Evolutionary conservation across 768 basidiomycete species (phyloP).

Genomic region (Russula abietina): DNA sequence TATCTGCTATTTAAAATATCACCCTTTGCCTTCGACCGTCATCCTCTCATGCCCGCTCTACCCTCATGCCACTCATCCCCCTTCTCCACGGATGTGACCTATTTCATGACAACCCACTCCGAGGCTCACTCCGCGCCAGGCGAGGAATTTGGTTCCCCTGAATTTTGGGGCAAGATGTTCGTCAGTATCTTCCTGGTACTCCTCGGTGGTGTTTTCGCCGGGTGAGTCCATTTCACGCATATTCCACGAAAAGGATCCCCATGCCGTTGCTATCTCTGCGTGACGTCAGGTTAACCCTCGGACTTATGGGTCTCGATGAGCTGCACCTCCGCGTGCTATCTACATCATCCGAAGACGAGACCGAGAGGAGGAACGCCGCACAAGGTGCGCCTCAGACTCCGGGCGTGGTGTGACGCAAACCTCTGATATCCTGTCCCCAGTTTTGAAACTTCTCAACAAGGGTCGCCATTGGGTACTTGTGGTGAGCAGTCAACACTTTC

Average conservation of each 20-base stretch:
- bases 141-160: slow-evolving; percentile 44
- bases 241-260: too few species aligned
- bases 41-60: slow-evolving; percentile 8
- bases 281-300: slow-evolving; percentile 72
- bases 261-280: neutral
- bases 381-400: slow-evolving; percentile 44
- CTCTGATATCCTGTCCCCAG: slow-evolving; percentile 27
- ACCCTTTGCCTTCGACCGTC: too few species aligned
- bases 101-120: too few species aligned
- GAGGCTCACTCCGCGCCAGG: too few species aligned
- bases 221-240: slow-evolving; percentile 42
- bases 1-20: neutral
- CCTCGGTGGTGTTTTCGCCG: slow-evolving; percentile 86
- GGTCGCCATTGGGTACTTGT: slow-evolving; percentile 84
- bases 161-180: slow-evolving; percentile 69
- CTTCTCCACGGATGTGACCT: neutral
- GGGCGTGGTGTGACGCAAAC: neutral
- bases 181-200: slow-evolving; percentile 69
- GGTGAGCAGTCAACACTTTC: slow-evolving; percentile 36
- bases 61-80: neutral
- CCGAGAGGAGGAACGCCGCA: slow-evolving; percentile 62
- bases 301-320: slow-evolving; percentile 90
- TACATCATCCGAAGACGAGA: slow-evolving; percentile 67
- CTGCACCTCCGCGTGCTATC: slow-evolving; percentile 83
- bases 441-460: slow-evolving; percentile 43